Evolutionary conservation across 106 monocot genomes (phyloP).

Genomic region (Apostasia shenzhenica): DNA sequence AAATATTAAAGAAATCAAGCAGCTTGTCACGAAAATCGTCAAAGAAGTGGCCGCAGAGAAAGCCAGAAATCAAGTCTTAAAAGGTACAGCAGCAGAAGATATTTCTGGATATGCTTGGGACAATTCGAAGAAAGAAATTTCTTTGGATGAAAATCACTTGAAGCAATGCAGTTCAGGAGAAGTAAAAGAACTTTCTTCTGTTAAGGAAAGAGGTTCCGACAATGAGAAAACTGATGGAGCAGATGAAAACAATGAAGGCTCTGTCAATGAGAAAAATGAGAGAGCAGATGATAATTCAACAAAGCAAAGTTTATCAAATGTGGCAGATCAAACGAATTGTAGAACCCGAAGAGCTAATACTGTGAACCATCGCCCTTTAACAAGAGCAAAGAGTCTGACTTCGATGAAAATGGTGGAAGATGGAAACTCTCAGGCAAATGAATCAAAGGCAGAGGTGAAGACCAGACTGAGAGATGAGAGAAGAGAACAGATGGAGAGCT

Average conservation of each 20-base stretch:
- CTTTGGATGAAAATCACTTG: background rate
- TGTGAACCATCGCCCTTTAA: background rate
- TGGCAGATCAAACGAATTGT: too few relatives aligned
- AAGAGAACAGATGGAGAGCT: too few relatives aligned
- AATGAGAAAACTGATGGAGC: background rate
- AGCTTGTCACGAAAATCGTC: slow-evolving; percentile 5
- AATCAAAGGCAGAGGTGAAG: background rate
- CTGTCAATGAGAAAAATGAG: background rate
- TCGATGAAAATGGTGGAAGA: too few relatives aligned
- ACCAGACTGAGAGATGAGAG: background rate
- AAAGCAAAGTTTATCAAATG: too few relatives aligned
- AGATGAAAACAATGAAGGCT: slow-evolving; percentile 1
- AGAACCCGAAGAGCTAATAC: too few relatives aligned
- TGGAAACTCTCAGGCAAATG: too few relatives aligned
- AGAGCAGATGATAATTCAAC: background rate
- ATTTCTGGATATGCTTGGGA: background rate
- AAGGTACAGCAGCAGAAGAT: background rate
- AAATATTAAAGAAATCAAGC: slow-evolving; percentile 7
- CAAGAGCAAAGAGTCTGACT: background rate
- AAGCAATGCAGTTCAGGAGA: background rate
- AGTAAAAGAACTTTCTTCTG: background rate
- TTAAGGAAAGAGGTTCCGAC: background rate
- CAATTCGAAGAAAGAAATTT: background rate
- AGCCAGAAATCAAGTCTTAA: background rate
- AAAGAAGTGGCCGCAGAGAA: slow-evolving; percentile 8